Conservation (phyloP, 352 stramenopile genomes). For the Blastocystis sp. region DNA sequence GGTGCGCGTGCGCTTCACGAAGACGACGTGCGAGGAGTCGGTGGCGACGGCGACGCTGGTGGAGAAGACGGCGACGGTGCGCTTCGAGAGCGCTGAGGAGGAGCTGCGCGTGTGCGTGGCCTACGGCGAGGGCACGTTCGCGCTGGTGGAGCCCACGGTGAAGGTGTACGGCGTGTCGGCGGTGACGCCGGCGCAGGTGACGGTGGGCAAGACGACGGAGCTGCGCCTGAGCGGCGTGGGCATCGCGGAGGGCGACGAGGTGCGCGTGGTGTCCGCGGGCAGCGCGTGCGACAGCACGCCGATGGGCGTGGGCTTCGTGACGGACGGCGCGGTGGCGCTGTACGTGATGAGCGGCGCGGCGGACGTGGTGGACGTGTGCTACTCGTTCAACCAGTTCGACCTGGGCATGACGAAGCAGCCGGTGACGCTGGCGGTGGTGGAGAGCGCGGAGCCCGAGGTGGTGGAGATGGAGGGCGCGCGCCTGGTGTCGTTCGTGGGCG, state of each 20-base stretch:
- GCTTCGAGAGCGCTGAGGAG: background rate
- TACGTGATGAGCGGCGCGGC: background rate
- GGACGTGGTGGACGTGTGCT: constrained; percentile 47
- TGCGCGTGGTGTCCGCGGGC: constrained; percentile 34
- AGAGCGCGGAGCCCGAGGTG: background rate
- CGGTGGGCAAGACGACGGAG: background rate
- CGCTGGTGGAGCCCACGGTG: constrained; percentile 8
- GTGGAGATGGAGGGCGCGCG: background rate
- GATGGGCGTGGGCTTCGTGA: background rate
- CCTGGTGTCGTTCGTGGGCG: constrained; percentile 55
- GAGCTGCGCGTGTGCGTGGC: constrained; percentile 45
- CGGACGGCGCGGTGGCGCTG: background rate
- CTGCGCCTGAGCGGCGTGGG: constrained; percentile 29
- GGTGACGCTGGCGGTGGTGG: constrained; percentile 4
- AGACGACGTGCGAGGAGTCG: constrained; percentile 8
- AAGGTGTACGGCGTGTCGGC: constrained; percentile 6
- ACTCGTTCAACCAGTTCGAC: background rate
- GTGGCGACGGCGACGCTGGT: background rate
- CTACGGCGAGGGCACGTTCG: constrained; percentile 12
- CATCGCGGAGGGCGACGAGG: constrained; percentile 17
- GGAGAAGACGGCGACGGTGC: background rate
- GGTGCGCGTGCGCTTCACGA: constrained; percentile 47
- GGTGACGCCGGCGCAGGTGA: background rate
- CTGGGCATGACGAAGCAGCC: constrained; percentile 49
- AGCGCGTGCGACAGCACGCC: background rate